A percentile compares a stretch with the other conserved stretches of the same genome.
Conservation (phyloP, 2,329 filamentous ascomycete genomes). For the Microsporum canis region DNA sequence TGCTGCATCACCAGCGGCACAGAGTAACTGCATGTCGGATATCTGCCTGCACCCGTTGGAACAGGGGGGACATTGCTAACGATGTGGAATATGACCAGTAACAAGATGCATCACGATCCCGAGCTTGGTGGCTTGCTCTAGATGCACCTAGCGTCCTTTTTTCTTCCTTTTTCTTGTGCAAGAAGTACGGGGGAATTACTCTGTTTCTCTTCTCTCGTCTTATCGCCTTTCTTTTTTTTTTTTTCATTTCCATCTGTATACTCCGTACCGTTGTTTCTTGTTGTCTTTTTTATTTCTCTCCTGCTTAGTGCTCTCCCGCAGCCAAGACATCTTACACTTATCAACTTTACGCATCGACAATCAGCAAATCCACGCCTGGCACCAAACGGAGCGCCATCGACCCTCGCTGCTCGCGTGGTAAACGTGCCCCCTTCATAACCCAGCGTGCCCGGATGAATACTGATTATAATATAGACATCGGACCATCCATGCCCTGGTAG, state of each 20-base stretch:
- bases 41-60: conserved; percentile 1
- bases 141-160: conserved; percentile 2
- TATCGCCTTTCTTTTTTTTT: background rate
- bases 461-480: background rate
- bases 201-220: background rate
- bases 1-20: background rate
- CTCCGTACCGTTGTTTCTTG: background rate
- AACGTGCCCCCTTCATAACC: background rate
- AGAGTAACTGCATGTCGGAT: conserved; percentile 1
- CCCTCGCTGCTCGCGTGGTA: background rate
- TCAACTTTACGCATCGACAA: background rate
- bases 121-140: conserved; percentile 4
- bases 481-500: background rate
- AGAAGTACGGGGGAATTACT: background rate
- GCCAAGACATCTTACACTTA: background rate
- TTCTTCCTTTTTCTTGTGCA: background rate
- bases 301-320: background rate
- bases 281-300: background rate
- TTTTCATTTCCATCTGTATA: background rate
- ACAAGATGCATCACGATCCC: conserved; percentile 1
- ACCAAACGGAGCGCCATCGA: background rate
- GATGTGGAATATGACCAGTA: conserved; percentile 3
- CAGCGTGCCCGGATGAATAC: background rate
- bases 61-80: background rate
- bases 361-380: background rate